Evolutionary conservation across 306 rosid genomes (phyloP), one percentile per base, ranked within the genome.

Genomic region (Benincasa hispida): DNA sequence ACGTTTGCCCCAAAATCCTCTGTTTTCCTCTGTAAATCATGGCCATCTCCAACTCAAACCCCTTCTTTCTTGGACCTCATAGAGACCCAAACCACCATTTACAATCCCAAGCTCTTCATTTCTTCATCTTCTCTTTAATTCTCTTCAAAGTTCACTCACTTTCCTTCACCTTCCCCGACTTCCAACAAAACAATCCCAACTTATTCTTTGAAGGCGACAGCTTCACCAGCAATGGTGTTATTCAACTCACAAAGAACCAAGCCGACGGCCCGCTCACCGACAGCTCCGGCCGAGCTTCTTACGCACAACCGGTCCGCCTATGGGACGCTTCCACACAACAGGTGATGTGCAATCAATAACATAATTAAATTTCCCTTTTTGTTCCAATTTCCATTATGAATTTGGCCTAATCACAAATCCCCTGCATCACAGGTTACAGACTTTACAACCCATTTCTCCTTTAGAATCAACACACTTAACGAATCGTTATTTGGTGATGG

Each of bases 361-460:
- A 59, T 58, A 10, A 55, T 0, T 56, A 21, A 28, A n/a, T 21
- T 18, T 51, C 56, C 24, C 32, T 4, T 57, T 57, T 5, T n/a
- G n/a, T n/a, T n/a, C n/a, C n/a, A 9, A 41, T 21, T 56, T 56
- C 5, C 0, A 56, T 59, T 10, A 14, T 27, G 67, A 32, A 28
- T 60, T 60, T 30, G n/a, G 69, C 69, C 12, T 32, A 62, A 32
- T 61, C 42, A 30, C 3, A 61, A 60, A 60, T 30, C 39, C 41
- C 0, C 41, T 61, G 42, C 41, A 61, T 61, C 12, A 18, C 69
- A 62, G 69, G 45, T 62, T 32, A 19, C 69, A 2, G 45, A 87
- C 72, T 91, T 91, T 83, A 82, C 85, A n/a, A 91, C 98, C 10
- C 97, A 89, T 25, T 88, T 93, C 81, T 65, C 96, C 21, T 93